Evolutionary conservation across 2,329 filamentous ascomycete genomes (phyloP).

Genomic region (Penicillium sp.): DNA sequence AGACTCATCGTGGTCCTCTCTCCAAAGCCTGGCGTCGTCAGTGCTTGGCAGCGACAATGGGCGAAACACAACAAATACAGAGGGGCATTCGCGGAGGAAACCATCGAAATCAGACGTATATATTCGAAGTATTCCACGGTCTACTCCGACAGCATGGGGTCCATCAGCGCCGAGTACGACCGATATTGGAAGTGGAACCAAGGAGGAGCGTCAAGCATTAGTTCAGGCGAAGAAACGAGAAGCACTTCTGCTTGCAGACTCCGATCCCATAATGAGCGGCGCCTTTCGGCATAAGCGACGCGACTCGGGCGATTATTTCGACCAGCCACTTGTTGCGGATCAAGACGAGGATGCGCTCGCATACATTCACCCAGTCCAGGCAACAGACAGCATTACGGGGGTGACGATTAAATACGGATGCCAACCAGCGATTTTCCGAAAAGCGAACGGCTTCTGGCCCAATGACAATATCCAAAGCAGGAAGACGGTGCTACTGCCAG

Average conservation of each 20-base stretch:
- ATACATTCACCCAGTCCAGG: constrained; percentile 85
- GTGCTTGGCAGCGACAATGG: constrained; percentile 51
- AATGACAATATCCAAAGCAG: constrained; percentile 88
- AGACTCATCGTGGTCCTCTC: constrained; percentile 56
- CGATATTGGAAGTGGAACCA: constrained; percentile 46
- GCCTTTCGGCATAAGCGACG: constrained; percentile 53
- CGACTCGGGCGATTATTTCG: constrained; percentile 48
- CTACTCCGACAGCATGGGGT: constrained; percentile 48
- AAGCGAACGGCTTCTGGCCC: constrained; percentile 92
- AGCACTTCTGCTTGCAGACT: constrained; percentile 52
- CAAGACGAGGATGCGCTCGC: constrained; percentile 78
- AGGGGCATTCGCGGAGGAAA: constrained; percentile 42
- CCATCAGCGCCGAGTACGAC: constrained; percentile 42
- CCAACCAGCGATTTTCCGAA: constrained; percentile 79
- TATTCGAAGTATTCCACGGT: constrained; percentile 35
- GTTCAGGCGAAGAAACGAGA: constrained; percentile 57
- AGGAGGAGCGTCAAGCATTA: constrained; percentile 53
- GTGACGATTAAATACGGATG: constrained; percentile 91
- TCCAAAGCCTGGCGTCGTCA: constrained; percentile 57
- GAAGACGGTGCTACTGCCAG: constrained; percentile 80
- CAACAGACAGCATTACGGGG: constrained; percentile 86
- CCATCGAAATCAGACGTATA: constrained; percentile 45
- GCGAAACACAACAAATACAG: constrained; percentile 36
- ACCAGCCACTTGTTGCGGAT: constrained; percentile 48
- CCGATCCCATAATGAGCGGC: constrained; percentile 43